A percentile compares a stretch with the other conserved stretches of the same genome.
Conservation (phyloP, 768 basidiomycete genomes). For the Favolaschia claudopus region DNA sequence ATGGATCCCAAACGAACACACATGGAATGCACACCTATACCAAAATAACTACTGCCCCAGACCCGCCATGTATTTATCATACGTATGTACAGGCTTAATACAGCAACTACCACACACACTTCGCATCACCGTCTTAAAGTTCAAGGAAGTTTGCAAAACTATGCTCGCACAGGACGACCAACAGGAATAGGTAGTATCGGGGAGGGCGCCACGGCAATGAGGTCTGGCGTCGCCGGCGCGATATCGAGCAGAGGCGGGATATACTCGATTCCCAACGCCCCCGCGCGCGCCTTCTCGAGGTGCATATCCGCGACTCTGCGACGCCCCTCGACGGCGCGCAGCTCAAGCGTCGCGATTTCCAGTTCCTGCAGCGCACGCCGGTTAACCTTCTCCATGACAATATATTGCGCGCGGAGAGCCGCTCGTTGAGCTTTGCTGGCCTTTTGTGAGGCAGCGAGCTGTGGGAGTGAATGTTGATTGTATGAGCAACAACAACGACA, state of each 20-base stretch:
- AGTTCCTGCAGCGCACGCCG: conserved; percentile 67
- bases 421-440: conserved; percentile 47
- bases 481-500: conserved; percentile 24
- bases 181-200: too few relatives aligned
- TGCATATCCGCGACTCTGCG: conserved; percentile 65
- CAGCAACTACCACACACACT: too few relatives aligned
- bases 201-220: too few relatives aligned
- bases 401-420: conserved; percentile 48
- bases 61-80: too few relatives aligned
- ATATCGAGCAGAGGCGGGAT: conserved; percentile 9
- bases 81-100: too few relatives aligned
- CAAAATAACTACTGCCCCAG: conserved; percentile 42
- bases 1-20: conserved; percentile 70
- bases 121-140: too few relatives aligned
- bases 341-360: conserved; percentile 65
- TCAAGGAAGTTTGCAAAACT: background rate
- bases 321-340: conserved; percentile 64
- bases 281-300: conserved; percentile 66
- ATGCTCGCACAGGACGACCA: background rate
- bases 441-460: conserved; percentile 1
- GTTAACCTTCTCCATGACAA: conserved; percentile 45
- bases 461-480: background rate
- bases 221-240: too few relatives aligned
- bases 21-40: conserved; percentile 75
- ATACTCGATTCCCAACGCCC: conserved; percentile 66